Evolutionary conservation across 192 early-diverging fungal genomes (phyloP).

Genomic region (Geranomyces variabilis): DNA sequence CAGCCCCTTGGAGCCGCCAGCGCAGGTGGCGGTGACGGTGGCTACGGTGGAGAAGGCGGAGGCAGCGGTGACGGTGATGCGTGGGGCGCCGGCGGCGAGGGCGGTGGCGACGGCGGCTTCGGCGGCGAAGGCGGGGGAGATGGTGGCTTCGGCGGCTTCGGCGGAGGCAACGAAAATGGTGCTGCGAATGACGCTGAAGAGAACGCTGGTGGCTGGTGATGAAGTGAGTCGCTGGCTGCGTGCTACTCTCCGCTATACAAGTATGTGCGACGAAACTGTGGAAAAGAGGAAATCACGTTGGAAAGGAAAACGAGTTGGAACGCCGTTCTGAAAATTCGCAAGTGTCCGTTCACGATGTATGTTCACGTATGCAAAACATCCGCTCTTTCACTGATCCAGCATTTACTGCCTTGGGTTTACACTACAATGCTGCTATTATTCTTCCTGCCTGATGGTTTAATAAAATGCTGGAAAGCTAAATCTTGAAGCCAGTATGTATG

Average conservation of each 20-base stretch:
- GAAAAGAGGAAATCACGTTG: no score
- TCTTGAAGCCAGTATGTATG: conserved; percentile 93
- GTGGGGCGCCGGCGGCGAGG: neutral
- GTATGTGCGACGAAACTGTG: no score
- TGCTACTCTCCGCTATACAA: no score
- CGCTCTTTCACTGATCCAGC: no score
- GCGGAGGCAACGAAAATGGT: neutral
- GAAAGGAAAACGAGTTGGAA: no score
- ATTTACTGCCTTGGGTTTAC: no score
- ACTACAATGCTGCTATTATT: no score
- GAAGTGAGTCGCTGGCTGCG: neutral
- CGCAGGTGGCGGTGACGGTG: conserved; percentile 14
- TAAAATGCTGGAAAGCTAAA: no score
- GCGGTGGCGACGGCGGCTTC: neutral
- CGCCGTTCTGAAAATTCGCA: no score
- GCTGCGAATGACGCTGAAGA: neutral
- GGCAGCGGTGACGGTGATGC: conserved; percentile 17
- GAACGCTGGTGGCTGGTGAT: neutral
- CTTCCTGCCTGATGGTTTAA: no score
- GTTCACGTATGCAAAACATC: neutral
- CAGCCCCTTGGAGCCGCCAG: conserved; percentile 11
- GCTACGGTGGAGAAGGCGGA: neutral
- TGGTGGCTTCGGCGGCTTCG: neutral
- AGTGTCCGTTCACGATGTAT: neutral
- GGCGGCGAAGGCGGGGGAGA: neutral